Percentiles rank a stretch among this genome's conserved stretches.
phyloP scores from a whole-genome alignment of 1,139 yeast species.

The Groenewaldozyma sp. region DNA sequence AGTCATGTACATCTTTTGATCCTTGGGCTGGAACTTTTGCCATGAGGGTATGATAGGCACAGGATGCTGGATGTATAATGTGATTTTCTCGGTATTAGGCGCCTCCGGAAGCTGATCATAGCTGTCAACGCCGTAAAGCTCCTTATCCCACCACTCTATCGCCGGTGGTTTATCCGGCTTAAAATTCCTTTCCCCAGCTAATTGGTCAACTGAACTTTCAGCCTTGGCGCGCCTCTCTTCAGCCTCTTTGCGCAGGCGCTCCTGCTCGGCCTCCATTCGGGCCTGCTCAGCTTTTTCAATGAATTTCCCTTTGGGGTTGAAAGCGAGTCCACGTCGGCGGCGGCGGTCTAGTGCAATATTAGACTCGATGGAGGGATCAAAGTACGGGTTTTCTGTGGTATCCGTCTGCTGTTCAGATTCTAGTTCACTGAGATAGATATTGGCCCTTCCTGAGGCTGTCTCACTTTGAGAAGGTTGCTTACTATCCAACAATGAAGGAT shows the following conservation, averaged over 20 bases:
- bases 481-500: constrained; percentile 40
- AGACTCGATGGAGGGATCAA: constrained; percentile 34
- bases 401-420: constrained; percentile 23
- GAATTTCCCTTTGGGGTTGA: constrained; percentile 55
- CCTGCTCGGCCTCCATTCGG: constrained; percentile 35
- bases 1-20: constrained; percentile 52
- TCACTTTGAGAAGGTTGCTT: too few relatives aligned
- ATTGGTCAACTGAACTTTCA: constrained; percentile 43
- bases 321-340: constrained; percentile 33
- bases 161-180: constrained; percentile 43
- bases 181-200: constrained; percentile 45
- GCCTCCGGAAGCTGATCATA: constrained; percentile 18
- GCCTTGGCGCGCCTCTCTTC: constrained; percentile 20
- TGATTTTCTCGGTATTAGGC: constrained; percentile 29
- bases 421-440: neutral
- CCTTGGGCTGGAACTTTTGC: constrained; percentile 37
- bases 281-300: constrained; percentile 46
- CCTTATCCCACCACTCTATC: constrained; percentile 81
- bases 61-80: constrained; percentile 74
- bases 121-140: constrained; percentile 30
- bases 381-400: constrained; percentile 52
- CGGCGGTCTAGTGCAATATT: constrained; percentile 26
- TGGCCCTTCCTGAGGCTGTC: constrained; percentile 8
- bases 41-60: constrained; percentile 53
- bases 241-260: constrained; percentile 27